These are phyloP conservation scores for Acanthamoeba sp. DNA, from an alignment of 208 protist species.

Conservation along the genomic window DNA sequence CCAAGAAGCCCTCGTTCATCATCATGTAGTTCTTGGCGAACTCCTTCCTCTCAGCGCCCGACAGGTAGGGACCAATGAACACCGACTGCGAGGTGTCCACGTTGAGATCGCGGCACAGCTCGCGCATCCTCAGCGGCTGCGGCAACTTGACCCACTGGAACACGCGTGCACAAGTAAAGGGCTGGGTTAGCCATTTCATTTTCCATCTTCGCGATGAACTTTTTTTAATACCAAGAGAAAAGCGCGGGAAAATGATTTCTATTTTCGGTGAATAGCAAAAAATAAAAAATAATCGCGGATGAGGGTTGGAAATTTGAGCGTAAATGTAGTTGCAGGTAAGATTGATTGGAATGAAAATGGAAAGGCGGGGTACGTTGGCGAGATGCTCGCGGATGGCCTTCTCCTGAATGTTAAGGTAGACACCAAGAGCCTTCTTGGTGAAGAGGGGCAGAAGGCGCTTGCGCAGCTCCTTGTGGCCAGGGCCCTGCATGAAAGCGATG, in stretches of 20 bases:
- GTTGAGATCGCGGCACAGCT: conserved; percentile 91
- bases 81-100: conserved; percentile 94
- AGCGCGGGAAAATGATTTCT: neutral
- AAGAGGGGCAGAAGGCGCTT: conserved; percentile 87
- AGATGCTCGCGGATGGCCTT: conserved; percentile 80
- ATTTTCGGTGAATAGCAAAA: neutral
- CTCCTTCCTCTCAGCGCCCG: conserved; percentile 85
- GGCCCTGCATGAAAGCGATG: conserved; percentile 86
- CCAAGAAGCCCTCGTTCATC: conserved; percentile 95
- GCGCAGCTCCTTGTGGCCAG: conserved; percentile 83
- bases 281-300: too few species aligned
- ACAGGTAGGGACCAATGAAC: conserved; percentile 94
- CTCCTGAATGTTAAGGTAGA: conserved; percentile 87
- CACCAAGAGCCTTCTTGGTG: conserved; percentile 81
- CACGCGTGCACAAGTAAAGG: too few species aligned
- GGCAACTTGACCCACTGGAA: neutral
- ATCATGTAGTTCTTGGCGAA: conserved; percentile 95
- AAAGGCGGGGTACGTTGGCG: neutral
- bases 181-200: too few species aligned
- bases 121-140: conserved; percentile 67
- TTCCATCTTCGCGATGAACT: too few species aligned
- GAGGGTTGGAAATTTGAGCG: neutral
- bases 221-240: neutral
- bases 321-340: neutral
- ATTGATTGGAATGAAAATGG: neutral